Conservation (phyloP, 495 filamentous ascomycete species). For the Penicillium odoratum region DNA sequence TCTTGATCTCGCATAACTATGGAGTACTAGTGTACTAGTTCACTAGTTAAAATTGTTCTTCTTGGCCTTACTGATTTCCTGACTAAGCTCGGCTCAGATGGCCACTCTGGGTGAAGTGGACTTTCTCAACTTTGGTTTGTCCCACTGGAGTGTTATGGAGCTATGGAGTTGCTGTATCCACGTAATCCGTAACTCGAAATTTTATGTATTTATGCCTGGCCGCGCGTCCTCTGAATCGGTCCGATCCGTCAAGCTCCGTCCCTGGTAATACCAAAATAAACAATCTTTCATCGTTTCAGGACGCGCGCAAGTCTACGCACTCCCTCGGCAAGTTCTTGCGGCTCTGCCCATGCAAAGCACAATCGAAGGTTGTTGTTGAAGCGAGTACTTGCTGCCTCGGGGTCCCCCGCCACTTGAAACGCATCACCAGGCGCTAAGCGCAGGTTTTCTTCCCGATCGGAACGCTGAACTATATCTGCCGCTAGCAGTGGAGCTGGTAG, state of each 20-base stretch:
- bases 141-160: no score
- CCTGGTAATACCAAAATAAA: neutral
- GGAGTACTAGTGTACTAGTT: no score
- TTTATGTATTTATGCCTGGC: neutral
- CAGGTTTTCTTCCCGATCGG: conserved; percentile 58
- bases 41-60: no score
- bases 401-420: conserved; percentile 66
- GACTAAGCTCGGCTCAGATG: no score
- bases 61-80: no score
- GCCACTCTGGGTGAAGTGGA: no score
- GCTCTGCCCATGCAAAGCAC: conserved; percentile 76
- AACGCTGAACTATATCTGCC: conserved; percentile 53
- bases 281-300: conserved; percentile 12
- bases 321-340: conserved; percentile 65
- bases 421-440: conserved; percentile 61
- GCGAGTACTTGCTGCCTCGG: conserved; percentile 30
- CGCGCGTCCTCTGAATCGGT: conserved; percentile 17
- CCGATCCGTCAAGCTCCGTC: conserved; percentile 10
- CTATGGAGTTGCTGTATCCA: neutral
- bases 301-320: conserved; percentile 57
- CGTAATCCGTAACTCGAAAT: no score
- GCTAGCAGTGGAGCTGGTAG: conserved; percentile 56
- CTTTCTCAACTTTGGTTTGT: no score
- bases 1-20: no score
- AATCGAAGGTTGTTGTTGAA: conserved; percentile 62